phyloP scores from a whole-genome alignment of 2,329 filamentous ascomycete genomes.

The Alternaria alternata region DNA sequence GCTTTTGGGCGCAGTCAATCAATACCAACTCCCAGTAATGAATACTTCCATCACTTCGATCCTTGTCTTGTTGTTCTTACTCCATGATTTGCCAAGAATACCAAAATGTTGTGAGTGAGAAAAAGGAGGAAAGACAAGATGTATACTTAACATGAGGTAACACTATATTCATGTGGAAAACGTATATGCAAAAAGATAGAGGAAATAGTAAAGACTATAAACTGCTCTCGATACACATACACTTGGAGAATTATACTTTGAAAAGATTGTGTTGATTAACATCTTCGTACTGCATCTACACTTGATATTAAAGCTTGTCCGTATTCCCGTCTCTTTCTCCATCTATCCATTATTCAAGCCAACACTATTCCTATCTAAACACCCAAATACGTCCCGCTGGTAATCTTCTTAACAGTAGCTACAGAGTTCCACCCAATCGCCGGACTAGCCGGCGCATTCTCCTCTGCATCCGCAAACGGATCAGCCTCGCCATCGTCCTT shows the following conservation, averaged over 20 bases:
- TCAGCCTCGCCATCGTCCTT: conserved; percentile 60
- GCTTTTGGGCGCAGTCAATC: background rate
- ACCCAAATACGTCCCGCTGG: conserved; percentile 49
- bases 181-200: background rate
- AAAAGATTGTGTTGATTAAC: background rate
- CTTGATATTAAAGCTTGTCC: background rate
- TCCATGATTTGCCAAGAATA: background rate
- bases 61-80: background rate
- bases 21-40: background rate
- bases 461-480: conserved; percentile 74
- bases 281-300: conserved; percentile 1
- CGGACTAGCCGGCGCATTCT: conserved; percentile 36
- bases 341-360: background rate
- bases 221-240: background rate
- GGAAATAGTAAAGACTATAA: background rate
- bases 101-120: background rate
- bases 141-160: background rate
- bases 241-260: background rate
- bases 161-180: background rate
- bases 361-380: conserved; percentile 28
- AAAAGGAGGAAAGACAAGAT: background rate
- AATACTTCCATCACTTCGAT: background rate
- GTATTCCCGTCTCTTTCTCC: background rate
- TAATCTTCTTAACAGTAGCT: conserved; percentile 46
- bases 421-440: conserved; percentile 46